phyloP scores from a whole-genome alignment of 257 asterid genomes.

The Capsicum chinense region DNA sequence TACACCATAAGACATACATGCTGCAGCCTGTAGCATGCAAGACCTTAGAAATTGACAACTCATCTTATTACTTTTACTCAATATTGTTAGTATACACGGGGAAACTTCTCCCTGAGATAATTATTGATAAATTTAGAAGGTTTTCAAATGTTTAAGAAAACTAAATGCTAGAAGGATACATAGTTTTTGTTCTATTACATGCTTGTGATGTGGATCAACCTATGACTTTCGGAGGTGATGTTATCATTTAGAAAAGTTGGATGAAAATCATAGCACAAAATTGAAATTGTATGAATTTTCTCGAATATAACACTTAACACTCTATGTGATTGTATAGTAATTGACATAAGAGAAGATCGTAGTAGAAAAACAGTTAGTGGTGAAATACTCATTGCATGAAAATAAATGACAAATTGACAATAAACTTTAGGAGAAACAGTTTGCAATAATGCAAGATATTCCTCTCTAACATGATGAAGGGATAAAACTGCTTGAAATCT shows the following conservation, averaged over 20 bases:
- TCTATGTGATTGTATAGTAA: background rate
- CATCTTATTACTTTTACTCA: background rate
- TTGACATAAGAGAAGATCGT: background rate
- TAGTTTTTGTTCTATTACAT: background rate
- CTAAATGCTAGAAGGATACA: background rate
- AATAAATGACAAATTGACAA: background rate
- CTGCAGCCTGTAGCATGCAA: background rate
- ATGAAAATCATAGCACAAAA: background rate
- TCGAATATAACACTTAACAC: background rate
- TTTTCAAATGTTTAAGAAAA: background rate
- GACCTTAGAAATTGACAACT: background rate
- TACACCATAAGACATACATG: background rate
- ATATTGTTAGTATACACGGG: background rate
- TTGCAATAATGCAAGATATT: background rate
- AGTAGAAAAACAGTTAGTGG: background rate
- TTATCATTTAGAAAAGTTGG: background rate
- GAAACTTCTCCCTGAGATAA: background rate
- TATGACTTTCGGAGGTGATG: background rate
- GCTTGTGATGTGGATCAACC: background rate
- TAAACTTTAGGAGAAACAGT: background rate
- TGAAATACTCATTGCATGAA: background rate
- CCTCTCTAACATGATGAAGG: background rate
- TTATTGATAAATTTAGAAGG: background rate
- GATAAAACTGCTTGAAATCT: background rate
- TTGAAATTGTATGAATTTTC: background rate